These are phyloP conservation scores for Boletus tylopilopsis DNA, from an alignment of 768 basidiomycete species.

Conservation along the genomic window DNA sequence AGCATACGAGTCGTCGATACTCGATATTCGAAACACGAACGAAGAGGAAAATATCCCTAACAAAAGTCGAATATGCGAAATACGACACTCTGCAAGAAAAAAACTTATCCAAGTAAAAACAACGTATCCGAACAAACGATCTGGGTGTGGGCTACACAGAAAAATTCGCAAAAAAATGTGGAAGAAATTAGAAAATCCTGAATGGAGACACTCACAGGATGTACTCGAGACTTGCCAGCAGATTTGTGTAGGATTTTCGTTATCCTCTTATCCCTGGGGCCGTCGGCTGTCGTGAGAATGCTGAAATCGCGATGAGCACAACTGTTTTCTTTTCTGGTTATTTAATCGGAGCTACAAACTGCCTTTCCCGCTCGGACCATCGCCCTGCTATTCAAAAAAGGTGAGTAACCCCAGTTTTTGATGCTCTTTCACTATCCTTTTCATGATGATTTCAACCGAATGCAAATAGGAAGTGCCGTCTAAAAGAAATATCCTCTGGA, in stretches of 20 bases:
- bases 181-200: slow-evolving; percentile 9
- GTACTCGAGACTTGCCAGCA: slow-evolving; percentile 10
- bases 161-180: slow-evolving; percentile 16
- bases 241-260: slow-evolving; percentile 29
- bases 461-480: slow-evolving; percentile 38
- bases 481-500: slow-evolving; percentile 22
- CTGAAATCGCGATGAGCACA: slow-evolving; percentile 26
- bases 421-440: background rate
- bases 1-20: slow-evolving; percentile 18
- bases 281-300: slow-evolving; percentile 37
- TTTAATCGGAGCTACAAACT: slow-evolving; percentile 30
- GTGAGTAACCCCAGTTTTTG: slow-evolving; percentile 14
- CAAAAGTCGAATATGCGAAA: slow-evolving; percentile 34
- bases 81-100: slow-evolving; percentile 23
- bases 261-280: slow-evolving; percentile 34
- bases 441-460: slow-evolving; percentile 32
- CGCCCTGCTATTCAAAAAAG: background rate
- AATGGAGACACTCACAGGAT: slow-evolving; percentile 25
- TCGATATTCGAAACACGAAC: slow-evolving; percentile 22
- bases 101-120: slow-evolving; percentile 34
- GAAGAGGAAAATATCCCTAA: slow-evolving; percentile 26
- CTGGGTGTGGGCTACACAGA: slow-evolving; percentile 7
- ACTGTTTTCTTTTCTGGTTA: slow-evolving; percentile 23
- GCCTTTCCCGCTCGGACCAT: slow-evolving; percentile 1
- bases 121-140: slow-evolving; percentile 26